These are phyloP conservation scores for Epichloe uncinata DNA, from an alignment of 2,329 filamentous ascomycete species.

Conservation along the genomic window DNA sequence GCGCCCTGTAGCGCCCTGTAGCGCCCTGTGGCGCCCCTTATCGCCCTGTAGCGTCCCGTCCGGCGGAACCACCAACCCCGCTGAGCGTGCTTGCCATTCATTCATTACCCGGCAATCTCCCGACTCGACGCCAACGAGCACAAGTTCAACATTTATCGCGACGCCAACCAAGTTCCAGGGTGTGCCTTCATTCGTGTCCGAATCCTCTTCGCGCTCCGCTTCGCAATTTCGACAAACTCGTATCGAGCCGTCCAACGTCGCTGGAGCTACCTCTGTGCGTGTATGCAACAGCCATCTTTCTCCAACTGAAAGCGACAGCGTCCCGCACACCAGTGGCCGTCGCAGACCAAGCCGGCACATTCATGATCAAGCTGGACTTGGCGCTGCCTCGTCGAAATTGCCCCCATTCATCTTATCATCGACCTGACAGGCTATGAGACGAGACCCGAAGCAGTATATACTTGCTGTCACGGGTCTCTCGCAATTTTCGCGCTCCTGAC, in stretches of 20 bases:
- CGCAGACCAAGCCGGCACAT: not conserved
- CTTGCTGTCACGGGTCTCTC: slow-evolving; percentile 20
- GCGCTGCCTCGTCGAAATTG: not conserved
- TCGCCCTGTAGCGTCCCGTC: too few relatives aligned
- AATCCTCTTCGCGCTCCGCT: not conserved
- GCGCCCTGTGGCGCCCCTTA: too few relatives aligned
- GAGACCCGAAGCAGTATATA: slow-evolving; percentile 25
- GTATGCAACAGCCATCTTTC: not conserved
- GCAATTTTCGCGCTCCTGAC: slow-evolving; percentile 24
- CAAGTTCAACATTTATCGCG: slow-evolving; percentile 1
- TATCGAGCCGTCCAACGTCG: not conserved
- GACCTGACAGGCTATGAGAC: slow-evolving; percentile 16
- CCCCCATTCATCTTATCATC: not conserved
- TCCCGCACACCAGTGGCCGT: too few relatives aligned
- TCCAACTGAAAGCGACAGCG: not conserved
- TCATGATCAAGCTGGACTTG: not conserved
- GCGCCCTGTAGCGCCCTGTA: too few relatives aligned
- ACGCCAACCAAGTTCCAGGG: not conserved
- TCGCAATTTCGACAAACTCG: not conserved
- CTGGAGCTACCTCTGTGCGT: not conserved
- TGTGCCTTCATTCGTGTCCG: not conserved
- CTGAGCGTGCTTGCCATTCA: too few relatives aligned
- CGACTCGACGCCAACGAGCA: not conserved
- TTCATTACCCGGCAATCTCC: slow-evolving; percentile 5
- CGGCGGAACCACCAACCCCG: too few relatives aligned